A percentile compares a stretch with the other conserved stretches of the same genome.
phyloP scores from a whole-genome alignment of 2,329 filamentous ascomycete genomes.

The Xylariomycetidae sp. region DNA sequence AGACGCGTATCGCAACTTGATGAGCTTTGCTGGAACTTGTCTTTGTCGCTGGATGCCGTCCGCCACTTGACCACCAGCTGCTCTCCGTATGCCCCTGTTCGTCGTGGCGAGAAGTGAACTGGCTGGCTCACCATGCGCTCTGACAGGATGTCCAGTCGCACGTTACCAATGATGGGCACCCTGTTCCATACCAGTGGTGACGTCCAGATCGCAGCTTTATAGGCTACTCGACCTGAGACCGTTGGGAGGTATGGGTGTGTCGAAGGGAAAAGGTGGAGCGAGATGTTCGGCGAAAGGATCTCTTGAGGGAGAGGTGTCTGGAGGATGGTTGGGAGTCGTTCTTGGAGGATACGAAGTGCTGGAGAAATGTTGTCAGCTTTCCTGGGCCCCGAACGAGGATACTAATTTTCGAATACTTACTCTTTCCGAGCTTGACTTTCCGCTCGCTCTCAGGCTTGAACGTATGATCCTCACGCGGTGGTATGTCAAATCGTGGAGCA shows the following conservation, averaged over 20 bases:
- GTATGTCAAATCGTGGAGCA: constrained; percentile 21
- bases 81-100: constrained; percentile 57
- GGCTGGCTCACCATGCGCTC: constrained; percentile 74
- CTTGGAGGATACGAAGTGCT: constrained; percentile 61
- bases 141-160: constrained; percentile 78
- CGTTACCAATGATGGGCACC: constrained; percentile 84
- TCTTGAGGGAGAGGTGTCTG: constrained; percentile 65
- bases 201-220: constrained; percentile 91
- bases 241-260: constrained; percentile 85
- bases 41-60: constrained; percentile 45
- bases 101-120: constrained; percentile 39
- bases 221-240: constrained; percentile 86
- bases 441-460: constrained; percentile 44
- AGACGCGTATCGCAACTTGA: too few species aligned
- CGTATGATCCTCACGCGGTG: constrained; percentile 11
- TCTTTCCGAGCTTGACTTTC: constrained; percentile 58
- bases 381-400: constrained; percentile 5
- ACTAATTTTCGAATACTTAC: constrained; percentile 35
- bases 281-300: constrained; percentile 69
- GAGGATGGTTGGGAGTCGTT: constrained; percentile 60
- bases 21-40: constrained; percentile 24
- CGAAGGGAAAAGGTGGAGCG: constrained; percentile 63
- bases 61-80: constrained; percentile 90
- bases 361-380: background rate
- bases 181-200: constrained; percentile 94